Conservation (phyloP, 306 rosid genomes). For the Adenanthera pavonina region DNA sequence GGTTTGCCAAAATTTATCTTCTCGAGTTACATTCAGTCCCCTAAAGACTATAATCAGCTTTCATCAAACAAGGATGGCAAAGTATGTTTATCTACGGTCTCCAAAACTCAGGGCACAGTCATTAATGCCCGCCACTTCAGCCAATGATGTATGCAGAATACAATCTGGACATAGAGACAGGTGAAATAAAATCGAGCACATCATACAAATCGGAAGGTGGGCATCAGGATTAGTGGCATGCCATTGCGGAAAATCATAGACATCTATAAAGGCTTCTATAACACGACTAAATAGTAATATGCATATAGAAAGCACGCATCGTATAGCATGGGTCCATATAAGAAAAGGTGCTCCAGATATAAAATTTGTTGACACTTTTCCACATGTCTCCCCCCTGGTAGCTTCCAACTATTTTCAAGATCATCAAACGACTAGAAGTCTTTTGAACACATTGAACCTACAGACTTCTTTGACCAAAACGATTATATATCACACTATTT, state of each 20-base stretch:
- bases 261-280: background rate
- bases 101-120: background rate
- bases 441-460: background rate
- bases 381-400: background rate
- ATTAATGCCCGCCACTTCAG: background rate
- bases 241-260: background rate
- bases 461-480: constrained; percentile 19
- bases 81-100: background rate
- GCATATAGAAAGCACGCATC: constrained; percentile 3
- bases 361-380: background rate
- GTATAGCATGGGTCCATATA: background rate
- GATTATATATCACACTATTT: constrained; percentile 1
- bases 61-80: background rate
- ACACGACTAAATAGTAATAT: background rate
- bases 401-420: background rate
- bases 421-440: background rate
- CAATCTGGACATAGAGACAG: too few species aligned
- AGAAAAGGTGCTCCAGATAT: background rate
- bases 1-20: background rate
- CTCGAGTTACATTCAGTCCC: background rate
- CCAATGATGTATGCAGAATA: background rate
- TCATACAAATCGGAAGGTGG: background rate
- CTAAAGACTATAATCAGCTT: background rate
- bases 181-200: background rate
- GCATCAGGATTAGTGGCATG: background rate